Conservation (phyloP, 257 asterid species). For the Petunia secreta region DNA sequence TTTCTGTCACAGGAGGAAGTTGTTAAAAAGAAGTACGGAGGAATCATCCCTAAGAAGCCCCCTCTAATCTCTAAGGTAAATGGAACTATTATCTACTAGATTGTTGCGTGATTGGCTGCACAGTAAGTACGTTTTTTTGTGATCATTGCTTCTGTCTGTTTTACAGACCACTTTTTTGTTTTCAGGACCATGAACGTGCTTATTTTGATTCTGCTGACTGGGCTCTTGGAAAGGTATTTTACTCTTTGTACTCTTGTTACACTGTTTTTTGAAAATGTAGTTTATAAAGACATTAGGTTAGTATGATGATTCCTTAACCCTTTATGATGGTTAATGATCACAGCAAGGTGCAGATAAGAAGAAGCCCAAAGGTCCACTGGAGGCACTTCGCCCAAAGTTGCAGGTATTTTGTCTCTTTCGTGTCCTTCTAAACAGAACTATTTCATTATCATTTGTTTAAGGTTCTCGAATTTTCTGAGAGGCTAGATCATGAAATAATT, state of each 20-base stretch:
- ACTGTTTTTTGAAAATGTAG: constrained; percentile 15
- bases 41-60: constrained; percentile 87
- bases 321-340: constrained; percentile 35
- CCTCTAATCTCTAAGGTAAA: constrained; percentile 95
- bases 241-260: constrained; percentile 19
- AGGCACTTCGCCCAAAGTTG: constrained; percentile 98
- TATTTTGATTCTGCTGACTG: constrained; percentile 99
- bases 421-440: background rate
- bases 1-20: constrained; percentile 61
- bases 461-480: background rate
- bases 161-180: constrained; percentile 21
- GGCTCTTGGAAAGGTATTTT: constrained; percentile 95
- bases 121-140: background rate
- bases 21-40: constrained; percentile 91
- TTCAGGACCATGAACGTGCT: constrained; percentile 98
- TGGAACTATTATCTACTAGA: background rate
- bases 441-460: background rate
- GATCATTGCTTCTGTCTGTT: constrained; percentile 3
- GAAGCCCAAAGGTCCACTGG: constrained; percentile 99
- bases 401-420: constrained; percentile 55
- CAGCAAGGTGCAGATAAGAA: constrained; percentile 91
- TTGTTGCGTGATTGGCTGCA: background rate
- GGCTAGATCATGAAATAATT: constrained; percentile 5
- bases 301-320: background rate
- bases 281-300: background rate